Evolutionary conservation across 192 early-diverging fungal genomes (phyloP), one percentile per base, ranked within the genome.

Genomic region (Jimgerdemannia flammicorona): DNA sequence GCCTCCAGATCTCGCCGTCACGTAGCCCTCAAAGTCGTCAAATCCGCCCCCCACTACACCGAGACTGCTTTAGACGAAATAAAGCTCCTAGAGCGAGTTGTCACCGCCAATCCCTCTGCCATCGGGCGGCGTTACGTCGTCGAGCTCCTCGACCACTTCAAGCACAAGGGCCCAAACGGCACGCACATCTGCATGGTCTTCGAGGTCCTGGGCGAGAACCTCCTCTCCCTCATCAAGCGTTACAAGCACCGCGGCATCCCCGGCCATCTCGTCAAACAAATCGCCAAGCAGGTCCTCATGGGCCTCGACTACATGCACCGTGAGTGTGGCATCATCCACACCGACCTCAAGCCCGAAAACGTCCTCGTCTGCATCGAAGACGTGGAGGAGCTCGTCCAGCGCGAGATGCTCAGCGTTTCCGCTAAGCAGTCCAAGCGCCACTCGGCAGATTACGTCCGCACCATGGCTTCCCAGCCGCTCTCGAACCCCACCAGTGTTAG

Each of bases 281-380:
- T 99, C 69, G 86, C 92, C 6, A 91, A 93, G 74, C 98, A 99
- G 81, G 91, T 98, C 17, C 85, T 98, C 40, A 86, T 94, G 79
- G 97, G 95, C 3, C 79, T 99, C 75, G 96, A 97, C 71, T 99
- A 97, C 79, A 86, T 99, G 77, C 98, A 99, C 82, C 85, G 90
- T 3, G 91, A 94, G 66, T 99, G 98, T 84, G 89, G 90, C 43
- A 96, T 99, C 74, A 98, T 99, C 71, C 98, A 99, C 84, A 99
- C 98, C 0, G 98, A 99, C 81, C 80, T 99, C 63, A 99, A 99
- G 76, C 98, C 97, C 10, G 98, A 99, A 82, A 99, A 99, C 79
- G 93, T 98, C 4, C 87, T 99, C 6, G 92, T 97, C n/a, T 95
- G 93, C 73, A 90, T 99, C 43, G 91, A 91, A 64, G 87, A 98